Conservation (phyloP, 179 eudicot species). For the Spergularia azorica region DNA sequence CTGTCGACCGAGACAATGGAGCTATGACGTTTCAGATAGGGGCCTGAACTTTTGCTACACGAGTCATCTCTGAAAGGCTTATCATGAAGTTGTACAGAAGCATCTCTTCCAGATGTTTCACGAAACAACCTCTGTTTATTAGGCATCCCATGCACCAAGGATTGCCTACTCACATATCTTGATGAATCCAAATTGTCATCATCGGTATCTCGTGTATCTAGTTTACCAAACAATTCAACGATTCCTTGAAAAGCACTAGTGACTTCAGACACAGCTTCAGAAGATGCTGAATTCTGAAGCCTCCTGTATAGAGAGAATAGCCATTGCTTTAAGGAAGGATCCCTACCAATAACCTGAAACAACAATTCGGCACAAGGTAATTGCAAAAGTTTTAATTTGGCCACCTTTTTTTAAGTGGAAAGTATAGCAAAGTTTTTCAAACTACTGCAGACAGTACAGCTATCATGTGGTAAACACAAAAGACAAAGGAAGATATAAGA, state of each 20-base stretch:
- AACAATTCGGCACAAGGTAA: conserved; percentile 3
- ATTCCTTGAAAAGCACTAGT: conserved; percentile 55
- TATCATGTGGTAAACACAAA: neutral
- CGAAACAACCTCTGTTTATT: conserved; percentile 38
- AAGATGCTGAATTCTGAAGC: conserved; percentile 55
- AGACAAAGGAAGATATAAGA: neutral
- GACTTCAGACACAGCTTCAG: conserved; percentile 58
- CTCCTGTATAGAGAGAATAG: conserved; percentile 64
- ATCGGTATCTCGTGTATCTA: conserved; percentile 45
- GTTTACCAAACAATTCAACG: conserved; percentile 57
- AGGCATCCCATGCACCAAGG: conserved; percentile 42
- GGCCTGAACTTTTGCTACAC: conserved; percentile 42
- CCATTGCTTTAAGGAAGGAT: conserved; percentile 70
- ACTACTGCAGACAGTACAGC: conserved; percentile 9
- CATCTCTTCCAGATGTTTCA: conserved; percentile 50
- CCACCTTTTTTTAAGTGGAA: neutral
- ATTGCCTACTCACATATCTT: conserved; percentile 37
- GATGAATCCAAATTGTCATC: conserved; percentile 53
- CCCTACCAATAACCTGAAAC: conserved; percentile 62
- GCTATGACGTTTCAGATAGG: conserved; percentile 47
- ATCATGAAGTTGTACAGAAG: conserved; percentile 36
- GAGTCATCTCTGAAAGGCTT: conserved; percentile 37
- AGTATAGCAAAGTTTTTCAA: neutral
- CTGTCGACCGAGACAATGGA: conserved; percentile 43
- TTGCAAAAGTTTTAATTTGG: neutral